These are phyloP conservation scores for Sugiyamaella mastotermitis DNA, from an alignment of 805 yeast genomes.

Conservation along the genomic window DNA sequence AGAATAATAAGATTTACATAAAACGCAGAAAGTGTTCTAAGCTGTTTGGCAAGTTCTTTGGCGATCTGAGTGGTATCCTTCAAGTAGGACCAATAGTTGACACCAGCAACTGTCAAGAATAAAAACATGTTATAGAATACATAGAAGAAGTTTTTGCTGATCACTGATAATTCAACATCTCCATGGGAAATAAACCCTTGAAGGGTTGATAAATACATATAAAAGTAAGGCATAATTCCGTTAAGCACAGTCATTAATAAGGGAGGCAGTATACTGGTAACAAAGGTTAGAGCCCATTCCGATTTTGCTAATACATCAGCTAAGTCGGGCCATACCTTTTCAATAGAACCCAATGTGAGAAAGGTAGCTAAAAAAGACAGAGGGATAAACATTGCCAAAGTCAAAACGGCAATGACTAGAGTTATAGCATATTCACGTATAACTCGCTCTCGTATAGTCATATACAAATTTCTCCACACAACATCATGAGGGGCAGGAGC, in stretches of 20 bases:
- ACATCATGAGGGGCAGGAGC: slow-evolving; percentile 98
- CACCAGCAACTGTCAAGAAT: slow-evolving; percentile 88
- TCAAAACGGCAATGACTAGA: slow-evolving; percentile 56
- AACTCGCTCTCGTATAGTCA: slow-evolving; percentile 68
- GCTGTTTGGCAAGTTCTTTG: slow-evolving; percentile 73
- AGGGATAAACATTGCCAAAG: slow-evolving; percentile 73
- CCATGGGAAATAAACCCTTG: slow-evolving; percentile 92
- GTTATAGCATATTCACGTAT: slow-evolving; percentile 61
- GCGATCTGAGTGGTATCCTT: slow-evolving; percentile 91
- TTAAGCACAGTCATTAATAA: slow-evolving; percentile 83
- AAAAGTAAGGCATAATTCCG: slow-evolving; percentile 75
- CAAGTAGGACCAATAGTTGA: slow-evolving; percentile 69
- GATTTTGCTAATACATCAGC: slow-evolving; percentile 61
- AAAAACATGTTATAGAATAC: slow-evolving; percentile 89
- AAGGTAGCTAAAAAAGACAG: slow-evolving; percentile 81
- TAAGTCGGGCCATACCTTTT: slow-evolving; percentile 74
- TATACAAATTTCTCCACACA: slow-evolving; percentile 84
- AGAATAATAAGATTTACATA: slow-evolving; percentile 81
- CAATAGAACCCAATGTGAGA: slow-evolving; percentile 70
- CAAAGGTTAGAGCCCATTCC: slow-evolving; percentile 68
- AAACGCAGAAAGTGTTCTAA: slow-evolving; percentile 73
- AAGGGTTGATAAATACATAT: slow-evolving; percentile 70
- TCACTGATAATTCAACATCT: slow-evolving; percentile 85
- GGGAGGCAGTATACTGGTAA: slow-evolving; percentile 87
- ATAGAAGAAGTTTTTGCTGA: slow-evolving; percentile 89